Percentiles rank a stretch among this genome's conserved stretches.
These are phyloP conservation scores for Aspergillus tamarii DNA, from an alignment of 2,329 filamentous ascomycete genomes.

Conservation along the genomic window DNA sequence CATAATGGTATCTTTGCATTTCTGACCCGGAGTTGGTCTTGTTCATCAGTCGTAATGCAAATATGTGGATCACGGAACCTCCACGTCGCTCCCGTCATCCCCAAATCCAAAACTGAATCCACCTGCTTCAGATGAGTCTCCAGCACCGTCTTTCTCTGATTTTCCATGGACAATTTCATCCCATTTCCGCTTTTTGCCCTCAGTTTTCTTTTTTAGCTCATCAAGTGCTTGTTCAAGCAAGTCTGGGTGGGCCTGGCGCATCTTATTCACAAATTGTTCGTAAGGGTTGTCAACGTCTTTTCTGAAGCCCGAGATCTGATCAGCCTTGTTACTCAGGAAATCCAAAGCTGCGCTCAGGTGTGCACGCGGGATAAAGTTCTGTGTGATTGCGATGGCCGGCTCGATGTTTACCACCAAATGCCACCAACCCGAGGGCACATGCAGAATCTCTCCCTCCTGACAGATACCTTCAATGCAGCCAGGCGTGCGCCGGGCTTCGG, in stretches of 20 bases:
- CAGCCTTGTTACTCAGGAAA: conserved; percentile 79
- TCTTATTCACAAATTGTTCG: conserved; percentile 70
- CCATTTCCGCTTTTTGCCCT: conserved; percentile 81
- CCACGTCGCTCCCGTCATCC: conserved; percentile 58
- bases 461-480: conserved; percentile 89
- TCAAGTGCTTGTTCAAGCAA: conserved; percentile 68
- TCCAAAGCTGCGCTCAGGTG: conserved; percentile 75
- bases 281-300: conserved; percentile 73
- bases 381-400: conserved; percentile 82
- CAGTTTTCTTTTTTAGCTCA: conserved; percentile 65
- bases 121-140: conserved; percentile 33
- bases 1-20: conserved; percentile 1
- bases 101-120: conserved; percentile 69
- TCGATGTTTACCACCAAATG: conserved; percentile 92
- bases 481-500: conserved; percentile 72
- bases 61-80: conserved; percentile 45
- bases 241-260: conserved; percentile 66
- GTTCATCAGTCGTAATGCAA: conserved; percentile 2
- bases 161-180: conserved; percentile 70
- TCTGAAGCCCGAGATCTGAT: conserved; percentile 86
- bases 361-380: conserved; percentile 85
- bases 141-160: conserved; percentile 38
- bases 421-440: conserved; percentile 96
- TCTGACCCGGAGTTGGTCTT: background rate
- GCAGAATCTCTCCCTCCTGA: conserved; percentile 78